Evolutionary conservation across 2,329 filamentous ascomycete species (phyloP).

Genomic region (Nannizziopsis arthrosporioides): DNA sequence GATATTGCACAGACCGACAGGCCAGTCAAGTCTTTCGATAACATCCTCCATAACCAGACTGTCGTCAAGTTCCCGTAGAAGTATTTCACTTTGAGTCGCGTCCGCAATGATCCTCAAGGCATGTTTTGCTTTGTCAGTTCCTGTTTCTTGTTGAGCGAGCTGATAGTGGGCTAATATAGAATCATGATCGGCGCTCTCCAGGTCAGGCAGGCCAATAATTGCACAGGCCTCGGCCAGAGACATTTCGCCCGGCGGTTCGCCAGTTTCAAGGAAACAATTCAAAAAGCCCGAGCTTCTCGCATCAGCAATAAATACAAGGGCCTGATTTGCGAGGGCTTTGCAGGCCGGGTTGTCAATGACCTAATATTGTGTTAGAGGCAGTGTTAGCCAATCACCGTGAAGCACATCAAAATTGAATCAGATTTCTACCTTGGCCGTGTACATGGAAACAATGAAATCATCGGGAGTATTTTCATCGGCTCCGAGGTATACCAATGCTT

Average conservation of each 20-base stretch:
- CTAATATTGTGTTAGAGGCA: constrained; percentile 22
- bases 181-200: constrained; percentile 38
- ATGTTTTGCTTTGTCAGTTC: constrained; percentile 33
- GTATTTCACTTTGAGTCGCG: constrained; percentile 30
- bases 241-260: constrained; percentile 42
- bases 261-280: constrained; percentile 42
- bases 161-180: constrained; percentile 40
- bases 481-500: constrained; percentile 52
- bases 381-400: not conserved
- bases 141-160: constrained; percentile 20
- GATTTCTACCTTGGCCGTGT: constrained; percentile 41
- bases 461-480: constrained; percentile 41
- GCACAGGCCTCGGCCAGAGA: constrained; percentile 44
- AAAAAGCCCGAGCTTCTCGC: constrained; percentile 45
- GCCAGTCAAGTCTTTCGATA: constrained; percentile 44
- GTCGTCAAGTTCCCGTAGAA: constrained; percentile 27
- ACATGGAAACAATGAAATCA: constrained; percentile 48
- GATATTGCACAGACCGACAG: constrained; percentile 82
- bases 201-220: constrained; percentile 42
- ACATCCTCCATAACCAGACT: constrained; percentile 22
- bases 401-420: not conserved
- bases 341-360: constrained; percentile 41
- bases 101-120: constrained; percentile 40
- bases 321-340: constrained; percentile 42
- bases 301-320: constrained; percentile 48